phyloP scores from a whole-genome alignment of 257 asterid species.

The Primulina huaijiensis region DNA sequence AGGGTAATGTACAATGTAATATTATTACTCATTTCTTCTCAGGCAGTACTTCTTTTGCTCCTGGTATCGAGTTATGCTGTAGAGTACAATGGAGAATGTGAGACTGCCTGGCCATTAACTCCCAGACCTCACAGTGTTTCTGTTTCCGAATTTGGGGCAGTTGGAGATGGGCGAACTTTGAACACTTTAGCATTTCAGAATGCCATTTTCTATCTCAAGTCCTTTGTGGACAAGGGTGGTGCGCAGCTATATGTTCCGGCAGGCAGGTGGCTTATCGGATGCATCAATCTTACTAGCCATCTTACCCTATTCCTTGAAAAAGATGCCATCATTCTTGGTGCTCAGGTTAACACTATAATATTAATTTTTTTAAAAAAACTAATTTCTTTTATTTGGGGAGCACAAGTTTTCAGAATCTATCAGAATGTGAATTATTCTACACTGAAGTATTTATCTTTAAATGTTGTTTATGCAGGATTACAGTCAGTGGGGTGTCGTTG shows the following conservation, averaged over 20 bases:
- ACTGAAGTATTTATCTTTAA: neutral
- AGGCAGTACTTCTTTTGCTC: constrained; percentile 69
- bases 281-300: constrained; percentile 92
- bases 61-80: constrained; percentile 32
- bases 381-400: neutral
- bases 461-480: constrained; percentile 45
- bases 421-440: neutral
- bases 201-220: constrained; percentile 36
- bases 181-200: constrained; percentile 64
- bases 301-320: constrained; percentile 88
- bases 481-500: constrained; percentile 61
- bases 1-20: neutral
- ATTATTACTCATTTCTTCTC: constrained; percentile 26
- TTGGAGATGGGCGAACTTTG: constrained; percentile 61
- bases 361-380: neutral
- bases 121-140: constrained; percentile 39
- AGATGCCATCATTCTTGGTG: constrained; percentile 79
- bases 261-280: constrained; percentile 89
- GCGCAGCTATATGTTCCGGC: constrained; percentile 95
- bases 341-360: constrained; percentile 52
- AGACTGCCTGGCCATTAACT: constrained; percentile 23
- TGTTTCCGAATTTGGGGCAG: constrained; percentile 40
- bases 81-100: constrained; percentile 27
- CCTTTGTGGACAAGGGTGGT: constrained; percentile 95
- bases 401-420: neutral